Evolutionary conservation across 2,329 filamentous ascomycete species (phyloP), one percentile per base, ranked within the genome.

Genomic region (Sporothrix phasma): DNA sequence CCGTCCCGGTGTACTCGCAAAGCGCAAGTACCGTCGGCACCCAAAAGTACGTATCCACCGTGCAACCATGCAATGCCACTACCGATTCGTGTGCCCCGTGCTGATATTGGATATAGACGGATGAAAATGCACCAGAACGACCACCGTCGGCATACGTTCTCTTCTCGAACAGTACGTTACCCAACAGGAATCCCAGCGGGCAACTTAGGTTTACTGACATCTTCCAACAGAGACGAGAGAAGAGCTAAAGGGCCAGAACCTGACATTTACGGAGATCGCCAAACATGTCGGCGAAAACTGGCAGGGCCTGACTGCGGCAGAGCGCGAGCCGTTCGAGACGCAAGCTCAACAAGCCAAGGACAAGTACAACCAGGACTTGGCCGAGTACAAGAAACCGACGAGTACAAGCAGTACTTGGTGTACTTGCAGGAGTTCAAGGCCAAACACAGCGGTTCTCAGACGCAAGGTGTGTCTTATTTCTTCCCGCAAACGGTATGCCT

Each of bases 61-160:
- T 53, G 53, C 7, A 13, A 37, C 34, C 34, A 13, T n/a, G n/a
- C n/a, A n/a, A n/a, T n/a, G n/a, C n/a, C n/a, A n/a, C n/a, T n/a
- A n/a, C n/a, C n/a, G n/a, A n/a, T n/a, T 19, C 10, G 37, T 19
- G 34, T 37, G 7, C 34, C 34, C 34, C 15, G 5, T 5, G 15
- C 24, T 61, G 17, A 61, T 24, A 26, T 11, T n/a, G 11, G 26
- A 11, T 60, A 19, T 31, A 90, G 84, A 80, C 88, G 3, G 90
- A 94, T 69, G 87, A 91, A 65, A 85, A 90, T 76, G 89, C 89
- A 0, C 90, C 90, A 1, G 89, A 92, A 71, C 81, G 89, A 26
- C 88, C 90, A 1, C 88, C 89, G 0, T 93, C 89, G 4, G 90
- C 89, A 59, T 93, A 93, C 75, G 90, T 93, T 13, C 82, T 93